phyloP scores from a whole-genome alignment of 371 early-diverging fungal species.

The Nematocida homosporus region DNA sequence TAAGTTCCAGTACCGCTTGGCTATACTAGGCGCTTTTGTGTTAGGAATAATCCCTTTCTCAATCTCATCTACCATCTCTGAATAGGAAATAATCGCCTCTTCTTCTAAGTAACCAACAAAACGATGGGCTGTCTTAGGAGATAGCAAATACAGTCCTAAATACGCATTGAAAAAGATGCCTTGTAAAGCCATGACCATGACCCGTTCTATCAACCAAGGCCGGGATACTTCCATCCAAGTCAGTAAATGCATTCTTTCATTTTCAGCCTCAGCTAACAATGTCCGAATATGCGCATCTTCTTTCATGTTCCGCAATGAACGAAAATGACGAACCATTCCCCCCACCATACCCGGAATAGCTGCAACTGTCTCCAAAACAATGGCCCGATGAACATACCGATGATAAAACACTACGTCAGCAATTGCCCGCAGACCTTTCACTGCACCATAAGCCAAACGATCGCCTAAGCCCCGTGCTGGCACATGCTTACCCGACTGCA shows the following conservation, averaged over 20 bases:
- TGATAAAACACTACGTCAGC: slow-evolving; percentile 75
- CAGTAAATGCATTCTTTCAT: slow-evolving; percentile 78
- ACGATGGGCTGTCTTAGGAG: slow-evolving; percentile 78
- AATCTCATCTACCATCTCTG: slow-evolving; percentile 79
- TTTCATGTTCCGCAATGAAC: slow-evolving; percentile 74
- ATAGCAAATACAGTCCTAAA: slow-evolving; percentile 75
- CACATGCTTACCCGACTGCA: slow-evolving; percentile 43
- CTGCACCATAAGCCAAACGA: slow-evolving; percentile 71
- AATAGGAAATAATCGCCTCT: slow-evolving; percentile 85
- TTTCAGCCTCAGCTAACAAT: slow-evolving; percentile 81
- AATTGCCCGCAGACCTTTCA: slow-evolving; percentile 72
- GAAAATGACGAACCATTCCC: slow-evolving; percentile 77
- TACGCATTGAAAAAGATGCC: slow-evolving; percentile 82
- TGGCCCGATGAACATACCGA: slow-evolving; percentile 76
- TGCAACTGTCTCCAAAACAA: slow-evolving; percentile 78
- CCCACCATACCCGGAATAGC: slow-evolving; percentile 85
- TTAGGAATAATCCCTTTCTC: slow-evolving; percentile 74
- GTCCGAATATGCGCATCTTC: slow-evolving; percentile 82
- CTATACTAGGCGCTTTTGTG: slow-evolving; percentile 73
- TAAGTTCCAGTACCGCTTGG: slow-evolving; percentile 82
- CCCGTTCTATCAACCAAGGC: slow-evolving; percentile 71
- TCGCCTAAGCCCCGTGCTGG: slow-evolving; percentile 71
- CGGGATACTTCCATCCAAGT: slow-evolving; percentile 76
- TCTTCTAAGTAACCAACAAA: slow-evolving; percentile 74
- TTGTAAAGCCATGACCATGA: slow-evolving; percentile 72